Conservation (phyloP, 345 rosid species). For the Boechera stricta region DNA sequence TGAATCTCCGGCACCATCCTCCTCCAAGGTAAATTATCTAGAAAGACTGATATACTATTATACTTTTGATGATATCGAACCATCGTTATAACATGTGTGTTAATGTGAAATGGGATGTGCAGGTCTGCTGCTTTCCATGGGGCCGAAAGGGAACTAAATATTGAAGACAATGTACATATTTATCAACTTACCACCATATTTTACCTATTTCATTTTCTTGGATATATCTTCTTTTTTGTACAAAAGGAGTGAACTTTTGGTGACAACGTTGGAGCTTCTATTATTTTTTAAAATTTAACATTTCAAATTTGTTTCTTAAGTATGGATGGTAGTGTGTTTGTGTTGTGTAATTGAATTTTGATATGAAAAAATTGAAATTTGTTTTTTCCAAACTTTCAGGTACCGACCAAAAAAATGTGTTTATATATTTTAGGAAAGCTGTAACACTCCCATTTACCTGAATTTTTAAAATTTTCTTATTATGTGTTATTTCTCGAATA, state of each 20-base stretch:
- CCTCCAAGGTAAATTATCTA: slow-evolving; percentile 22
- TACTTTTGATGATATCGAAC: no score
- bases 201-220: not conserved
- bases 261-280: not conserved
- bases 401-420: no score
- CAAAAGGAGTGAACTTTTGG: slow-evolving; percentile 21
- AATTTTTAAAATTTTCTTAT: no score
- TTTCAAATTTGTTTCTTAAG: no score
- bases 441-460: no score
- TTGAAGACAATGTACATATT: slow-evolving; percentile 30
- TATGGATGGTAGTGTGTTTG: slow-evolving; percentile 15
- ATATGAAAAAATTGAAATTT: not conserved
- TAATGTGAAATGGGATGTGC: slow-evolving; percentile 28
- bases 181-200: not conserved
- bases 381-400: not conserved
- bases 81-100: not conserved
- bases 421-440: not conserved
- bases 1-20: slow-evolving; percentile 11
- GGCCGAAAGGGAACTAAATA: slow-evolving; percentile 15
- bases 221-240: not conserved
- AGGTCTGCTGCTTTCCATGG: slow-evolving; percentile 71
- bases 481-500: no score
- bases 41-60: no score
- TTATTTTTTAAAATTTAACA: no score
- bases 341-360: not conserved